A percentile compares a stretch with the other conserved stretches of the same genome.
Evolutionary conservation across 73 alveolate genomes (phyloP).

Genomic region (Paramecium sonneborni): DNA sequence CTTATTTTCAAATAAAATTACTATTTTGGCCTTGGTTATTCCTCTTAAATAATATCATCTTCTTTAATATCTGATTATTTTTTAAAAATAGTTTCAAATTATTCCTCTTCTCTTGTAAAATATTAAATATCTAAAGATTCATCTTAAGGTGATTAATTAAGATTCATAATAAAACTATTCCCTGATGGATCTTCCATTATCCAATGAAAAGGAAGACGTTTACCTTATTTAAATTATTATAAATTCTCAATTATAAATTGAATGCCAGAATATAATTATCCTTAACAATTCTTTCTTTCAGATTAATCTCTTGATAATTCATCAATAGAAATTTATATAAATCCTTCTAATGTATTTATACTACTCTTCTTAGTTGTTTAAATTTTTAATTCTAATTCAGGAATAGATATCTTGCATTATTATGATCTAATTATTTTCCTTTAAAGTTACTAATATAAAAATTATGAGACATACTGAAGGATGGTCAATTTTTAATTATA

Average conservation of each 20-base stretch:
- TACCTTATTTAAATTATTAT: neutral
- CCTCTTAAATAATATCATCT: neutral
- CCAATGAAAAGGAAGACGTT: neutral
- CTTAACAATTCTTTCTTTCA: neutral
- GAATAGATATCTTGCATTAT: slow-evolving; percentile 80
- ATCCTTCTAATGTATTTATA: slow-evolving; percentile 94
- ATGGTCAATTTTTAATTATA: slow-evolving; percentile 70
- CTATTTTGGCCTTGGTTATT: neutral
- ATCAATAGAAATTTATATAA: neutral
- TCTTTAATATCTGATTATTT: neutral
- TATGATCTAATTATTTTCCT: slow-evolving; percentile 89
- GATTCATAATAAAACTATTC: neutral
- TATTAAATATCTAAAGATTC: neutral
- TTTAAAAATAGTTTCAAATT: neutral
- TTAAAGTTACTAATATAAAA: slow-evolving; percentile 72
- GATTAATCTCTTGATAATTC: neutral
- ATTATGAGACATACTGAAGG: neutral
- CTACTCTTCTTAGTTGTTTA: slow-evolving; percentile 94
- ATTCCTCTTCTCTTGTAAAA: neutral
- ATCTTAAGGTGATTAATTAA: neutral
- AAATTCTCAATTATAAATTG: neutral
- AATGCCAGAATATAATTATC: neutral
- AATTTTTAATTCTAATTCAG: slow-evolving; percentile 90
- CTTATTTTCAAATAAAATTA: slow-evolving; percentile 15
- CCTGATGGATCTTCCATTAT: neutral